Evolutionary conservation across 2,329 filamentous ascomycete species (phyloP).

Genomic region (Nothomitra cinnamomea): DNA sequence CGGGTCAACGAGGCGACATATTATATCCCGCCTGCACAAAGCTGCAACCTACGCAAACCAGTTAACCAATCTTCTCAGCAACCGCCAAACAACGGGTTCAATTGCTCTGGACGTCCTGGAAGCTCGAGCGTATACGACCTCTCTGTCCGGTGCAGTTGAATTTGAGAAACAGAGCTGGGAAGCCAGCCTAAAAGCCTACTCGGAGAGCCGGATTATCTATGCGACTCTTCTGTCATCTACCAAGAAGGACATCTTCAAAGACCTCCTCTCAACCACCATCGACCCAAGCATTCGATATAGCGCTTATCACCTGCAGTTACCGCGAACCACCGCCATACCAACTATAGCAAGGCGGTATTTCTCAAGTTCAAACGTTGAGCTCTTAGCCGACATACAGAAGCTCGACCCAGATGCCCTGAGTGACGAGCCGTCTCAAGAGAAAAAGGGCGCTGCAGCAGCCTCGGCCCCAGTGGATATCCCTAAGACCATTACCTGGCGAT

Average conservation of each 20-base stretch:
- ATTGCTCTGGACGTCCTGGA: constrained; percentile 60
- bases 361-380: constrained; percentile 40
- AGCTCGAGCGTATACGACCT: constrained; percentile 64
- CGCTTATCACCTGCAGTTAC: constrained; percentile 78
- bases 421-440: constrained; percentile 34
- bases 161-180: constrained; percentile 88
- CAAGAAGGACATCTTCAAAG: constrained; percentile 67
- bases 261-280: constrained; percentile 68
- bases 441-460: constrained; percentile 26
- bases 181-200: constrained; percentile 55
- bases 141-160: constrained; percentile 57
- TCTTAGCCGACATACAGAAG: constrained; percentile 51
- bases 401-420: constrained; percentile 52
- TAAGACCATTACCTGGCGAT: constrained; percentile 70
- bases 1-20: constrained; percentile 68
- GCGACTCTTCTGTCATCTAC: constrained; percentile 48
- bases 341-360: constrained; percentile 68
- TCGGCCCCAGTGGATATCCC: constrained; percentile 34
- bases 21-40: constrained; percentile 74
- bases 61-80: constrained; percentile 48
- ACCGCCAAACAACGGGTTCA: constrained; percentile 46
- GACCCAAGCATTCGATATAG: constrained; percentile 91
- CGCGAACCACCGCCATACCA: constrained; percentile 66
- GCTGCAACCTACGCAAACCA: constrained; percentile 52
- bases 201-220: constrained; percentile 69